Evolutionary conservation across 2,329 filamentous ascomycete genomes (phyloP), one percentile per base, ranked within the genome.

Genomic region (Hysterium pulicare): DNA sequence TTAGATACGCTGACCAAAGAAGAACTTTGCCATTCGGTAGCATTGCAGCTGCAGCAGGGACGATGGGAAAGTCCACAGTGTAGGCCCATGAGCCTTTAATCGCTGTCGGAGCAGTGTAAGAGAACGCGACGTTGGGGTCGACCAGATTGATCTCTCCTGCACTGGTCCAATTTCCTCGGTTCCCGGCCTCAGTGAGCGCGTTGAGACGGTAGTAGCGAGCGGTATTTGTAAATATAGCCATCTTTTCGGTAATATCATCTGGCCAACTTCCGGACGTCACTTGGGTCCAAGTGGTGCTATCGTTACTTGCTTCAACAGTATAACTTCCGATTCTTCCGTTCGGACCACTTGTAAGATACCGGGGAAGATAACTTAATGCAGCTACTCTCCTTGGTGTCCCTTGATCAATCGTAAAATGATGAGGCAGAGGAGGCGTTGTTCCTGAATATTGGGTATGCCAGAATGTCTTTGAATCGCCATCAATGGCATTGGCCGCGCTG

Each of bases 51-150:
- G 58, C 58, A 21, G 42, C 55, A 4, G 58, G 56, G 17, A 61
- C 43, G 3, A 61, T 33, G 2, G 58, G 58, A 16, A 62, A 56
- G 31, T 59, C 51, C n/a, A 62, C 48, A 1, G 56, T 61, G 32
- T 53, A 48, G 24, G 44, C 39, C 58, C 58, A 62, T 3, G 50
- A 28, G 2, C 58, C 57, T 31, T 57, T 57, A 9, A 41, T 53
- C 3, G 55, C 15, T 5, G 11, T 40, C 11, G 56, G 57, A 32
- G 51, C 40, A 2, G 44, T 42, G 26, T 47, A 52, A 19, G 47
- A 21, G 4, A 11, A 13, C 7, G 41, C 26, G n/a, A 41, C 15
- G 24, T 13, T 33, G 16, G 33, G 30, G 24, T 44, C 41, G 21
- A 53, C 33, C 21, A 55, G 35, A 21, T 53, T 54, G 49, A 55